Evolutionary conservation across 2,329 filamentous ascomycete genomes (phyloP).

Genomic region (Pseudonectria foliicola): DNA sequence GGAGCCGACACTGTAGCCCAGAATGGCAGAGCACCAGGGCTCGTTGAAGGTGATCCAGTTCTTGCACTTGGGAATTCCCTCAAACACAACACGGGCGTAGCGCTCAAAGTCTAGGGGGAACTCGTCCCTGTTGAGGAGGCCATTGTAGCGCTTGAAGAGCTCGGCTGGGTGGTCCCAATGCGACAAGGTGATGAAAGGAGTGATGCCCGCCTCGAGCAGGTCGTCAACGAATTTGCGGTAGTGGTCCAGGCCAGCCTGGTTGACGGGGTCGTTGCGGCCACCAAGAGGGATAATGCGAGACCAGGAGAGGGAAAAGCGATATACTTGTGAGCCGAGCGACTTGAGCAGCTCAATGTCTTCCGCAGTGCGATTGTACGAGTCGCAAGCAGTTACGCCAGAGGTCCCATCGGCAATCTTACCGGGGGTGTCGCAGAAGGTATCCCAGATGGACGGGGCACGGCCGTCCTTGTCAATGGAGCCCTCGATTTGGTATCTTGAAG

Average conservation of each 20-base stretch:
- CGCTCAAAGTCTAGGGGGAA: slow-evolving; percentile 75
- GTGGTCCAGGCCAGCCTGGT: slow-evolving; percentile 68
- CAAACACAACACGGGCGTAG: slow-evolving; percentile 71
- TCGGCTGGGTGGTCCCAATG: slow-evolving; percentile 84
- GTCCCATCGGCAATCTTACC: slow-evolving; percentile 77
- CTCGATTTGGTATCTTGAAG: slow-evolving; percentile 78
- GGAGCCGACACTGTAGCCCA: slow-evolving; percentile 70
- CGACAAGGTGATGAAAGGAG: slow-evolving; percentile 74
- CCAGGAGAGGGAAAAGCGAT: slow-evolving; percentile 83
- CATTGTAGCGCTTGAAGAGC: slow-evolving; percentile 74
- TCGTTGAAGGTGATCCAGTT: slow-evolving; percentile 91
- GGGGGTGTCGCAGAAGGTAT: slow-evolving; percentile 73
- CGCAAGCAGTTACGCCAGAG: slow-evolving; percentile 72
- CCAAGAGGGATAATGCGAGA: slow-evolving; percentile 80
- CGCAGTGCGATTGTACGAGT: slow-evolving; percentile 73
- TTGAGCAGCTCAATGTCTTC: slow-evolving; percentile 76
- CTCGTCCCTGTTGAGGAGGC: slow-evolving; percentile 72
- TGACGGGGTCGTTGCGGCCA: slow-evolving; percentile 73
- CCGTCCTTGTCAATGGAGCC: slow-evolving; percentile 68
- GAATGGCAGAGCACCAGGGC: slow-evolving; percentile 76
- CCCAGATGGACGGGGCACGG: slow-evolving; percentile 79
- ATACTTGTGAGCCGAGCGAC: slow-evolving; percentile 62
- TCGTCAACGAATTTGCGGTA: slow-evolving; percentile 76
- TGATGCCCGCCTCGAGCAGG: slow-evolving; percentile 67
- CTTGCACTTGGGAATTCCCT: slow-evolving; percentile 68